Percentiles rank a stretch among this genome's conserved stretches.
Conservation (phyloP, 768 basidiomycete species). For the Lentinus brumalis region DNA sequence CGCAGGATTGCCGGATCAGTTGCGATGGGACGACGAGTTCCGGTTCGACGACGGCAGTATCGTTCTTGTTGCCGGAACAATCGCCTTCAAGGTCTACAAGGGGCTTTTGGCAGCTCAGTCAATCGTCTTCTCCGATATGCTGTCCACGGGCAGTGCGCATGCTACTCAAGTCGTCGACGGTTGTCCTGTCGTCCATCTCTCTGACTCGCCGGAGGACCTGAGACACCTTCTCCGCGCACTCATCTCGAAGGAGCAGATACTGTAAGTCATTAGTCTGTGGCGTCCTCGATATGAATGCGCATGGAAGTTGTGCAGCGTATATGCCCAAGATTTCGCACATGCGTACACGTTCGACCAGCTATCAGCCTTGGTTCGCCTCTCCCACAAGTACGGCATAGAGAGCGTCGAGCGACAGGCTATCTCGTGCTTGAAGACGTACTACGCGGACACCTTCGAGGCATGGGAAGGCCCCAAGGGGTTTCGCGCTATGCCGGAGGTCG, state of each 20-base stretch:
- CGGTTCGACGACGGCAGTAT: slow-evolving; percentile 22
- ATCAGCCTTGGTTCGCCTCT: not conserved
- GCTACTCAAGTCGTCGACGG: not conserved
- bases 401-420: not conserved
- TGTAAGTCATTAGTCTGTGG: not conserved
- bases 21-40: slow-evolving; percentile 2
- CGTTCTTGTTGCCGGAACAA: slow-evolving; percentile 10
- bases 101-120: slow-evolving; percentile 14
- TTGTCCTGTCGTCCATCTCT: slow-evolving; percentile 11
- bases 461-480: not conserved
- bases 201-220: slow-evolving; percentile 5
- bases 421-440: not conserved
- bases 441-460: not conserved
- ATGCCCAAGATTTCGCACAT: not conserved
- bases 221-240: not conserved
- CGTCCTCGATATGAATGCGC: not conserved
- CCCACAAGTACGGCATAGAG: slow-evolving; percentile 1
- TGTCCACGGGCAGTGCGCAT: slow-evolving; percentile 3
- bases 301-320: not conserved
- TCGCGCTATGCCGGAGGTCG: not conserved
- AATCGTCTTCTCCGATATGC: slow-evolving; percentile 10
- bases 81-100: slow-evolving; percentile 11
- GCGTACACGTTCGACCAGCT: not conserved
- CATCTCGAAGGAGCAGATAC: not conserved
- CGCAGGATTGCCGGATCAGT: not conserved